Conservation (phyloP, 805 yeast genomes). For the Torulaspora indica region DNA sequence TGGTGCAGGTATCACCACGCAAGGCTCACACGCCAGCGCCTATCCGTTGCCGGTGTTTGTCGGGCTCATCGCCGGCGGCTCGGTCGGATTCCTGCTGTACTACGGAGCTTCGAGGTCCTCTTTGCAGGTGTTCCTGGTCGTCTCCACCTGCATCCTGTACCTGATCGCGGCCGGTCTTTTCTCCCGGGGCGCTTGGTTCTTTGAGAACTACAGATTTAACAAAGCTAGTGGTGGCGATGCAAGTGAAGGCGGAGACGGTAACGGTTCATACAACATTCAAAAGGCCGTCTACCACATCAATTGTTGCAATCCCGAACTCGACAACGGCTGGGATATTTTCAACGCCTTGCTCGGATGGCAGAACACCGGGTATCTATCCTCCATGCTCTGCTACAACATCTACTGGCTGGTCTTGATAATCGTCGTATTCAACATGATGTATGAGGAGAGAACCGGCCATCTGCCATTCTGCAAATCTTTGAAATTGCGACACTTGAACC, state of each 20-base stretch:
- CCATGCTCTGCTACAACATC: constrained; percentile 79
- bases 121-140: constrained; percentile 80
- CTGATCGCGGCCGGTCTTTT: constrained; percentile 88
- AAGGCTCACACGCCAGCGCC: constrained; percentile 53
- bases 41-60: constrained; percentile 91
- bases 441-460: constrained; percentile 79
- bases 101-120: constrained; percentile 77
- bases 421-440: constrained; percentile 58
- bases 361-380: constrained; percentile 90
- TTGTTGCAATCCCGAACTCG: constrained; percentile 91
- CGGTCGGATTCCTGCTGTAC: constrained; percentile 67
- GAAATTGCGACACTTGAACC: constrained; percentile 54
- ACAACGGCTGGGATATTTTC: constrained; percentile 96
- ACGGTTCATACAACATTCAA: constrained; percentile 84
- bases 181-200: constrained; percentile 89
- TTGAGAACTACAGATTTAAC: constrained; percentile 65
- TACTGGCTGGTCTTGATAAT: constrained; percentile 75
- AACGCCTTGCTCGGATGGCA: constrained; percentile 96
- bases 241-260: constrained; percentile 86
- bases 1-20: constrained; percentile 75
- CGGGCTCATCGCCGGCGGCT: constrained; percentile 76
- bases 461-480: constrained; percentile 59
- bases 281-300: constrained; percentile 91
- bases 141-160: constrained; percentile 84
- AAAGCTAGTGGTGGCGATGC: constrained; percentile 87